Conservation (phyloP, 1,139 yeast genomes). For the Fermentozyma sake region DNA sequence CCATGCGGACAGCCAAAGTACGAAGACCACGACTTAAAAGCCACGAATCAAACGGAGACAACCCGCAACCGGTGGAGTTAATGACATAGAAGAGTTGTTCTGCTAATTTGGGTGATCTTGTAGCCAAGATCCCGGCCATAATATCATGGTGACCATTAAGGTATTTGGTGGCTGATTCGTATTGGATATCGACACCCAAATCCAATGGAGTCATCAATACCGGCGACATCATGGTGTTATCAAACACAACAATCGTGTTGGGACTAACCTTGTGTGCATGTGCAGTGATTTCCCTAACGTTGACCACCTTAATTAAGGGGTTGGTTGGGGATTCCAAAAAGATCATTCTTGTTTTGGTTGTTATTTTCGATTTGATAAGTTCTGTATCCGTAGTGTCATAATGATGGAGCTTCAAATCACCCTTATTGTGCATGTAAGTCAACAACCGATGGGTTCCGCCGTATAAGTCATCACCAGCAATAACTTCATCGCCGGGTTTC, state of each 20-base stretch:
- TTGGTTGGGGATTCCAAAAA: slow-evolving; percentile 88
- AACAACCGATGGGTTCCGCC: slow-evolving; percentile 89
- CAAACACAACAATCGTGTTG: slow-evolving; percentile 73
- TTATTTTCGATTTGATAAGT: slow-evolving; percentile 51
- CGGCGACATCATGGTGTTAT: slow-evolving; percentile 96
- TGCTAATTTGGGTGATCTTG: slow-evolving; percentile 58
- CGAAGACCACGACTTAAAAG: slow-evolving; percentile 79
- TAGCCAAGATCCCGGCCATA: slow-evolving; percentile 90
- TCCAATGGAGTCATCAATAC: slow-evolving; percentile 78
- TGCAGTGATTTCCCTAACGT: slow-evolving; percentile 60
- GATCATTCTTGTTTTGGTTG: slow-evolving; percentile 60
- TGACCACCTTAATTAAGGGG: slow-evolving; percentile 84
- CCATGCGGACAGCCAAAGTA: slow-evolving; percentile 79
- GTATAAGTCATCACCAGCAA: slow-evolving; percentile 90
- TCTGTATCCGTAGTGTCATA: slow-evolving; percentile 76
- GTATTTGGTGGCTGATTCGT: slow-evolving; percentile 90
- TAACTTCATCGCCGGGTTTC: slow-evolving; percentile 75
- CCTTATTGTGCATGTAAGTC: slow-evolving; percentile 63
- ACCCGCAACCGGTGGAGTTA: slow-evolving; percentile 87
- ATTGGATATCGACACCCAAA: slow-evolving; percentile 83
- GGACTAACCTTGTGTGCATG: slow-evolving; percentile 68
- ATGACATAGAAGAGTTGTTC: slow-evolving; percentile 70
- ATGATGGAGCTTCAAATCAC: slow-evolving; percentile 68
- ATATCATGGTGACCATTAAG: slow-evolving; percentile 92
- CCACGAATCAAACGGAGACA: slow-evolving; percentile 92